Percentiles rank a stretch among this genome's conserved stretches.
Evolutionary conservation across 495 filamentous ascomycete species (phyloP).

Genomic region (Alectoria sarmentosa): DNA sequence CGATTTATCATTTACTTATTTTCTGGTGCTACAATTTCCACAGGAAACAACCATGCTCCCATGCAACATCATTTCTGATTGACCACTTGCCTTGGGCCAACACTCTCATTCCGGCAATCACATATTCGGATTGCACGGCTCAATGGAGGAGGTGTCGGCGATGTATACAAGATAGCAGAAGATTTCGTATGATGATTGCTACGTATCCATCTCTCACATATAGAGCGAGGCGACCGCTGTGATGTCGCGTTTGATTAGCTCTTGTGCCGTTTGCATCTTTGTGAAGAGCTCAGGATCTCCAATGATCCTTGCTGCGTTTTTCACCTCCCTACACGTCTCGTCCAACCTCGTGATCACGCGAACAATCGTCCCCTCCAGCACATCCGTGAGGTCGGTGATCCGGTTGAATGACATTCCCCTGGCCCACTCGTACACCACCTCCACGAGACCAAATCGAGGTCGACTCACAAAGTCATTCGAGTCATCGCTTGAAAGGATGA

Average conservation of each 20-base stretch:
- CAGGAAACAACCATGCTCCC: neutral
- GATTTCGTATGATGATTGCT: neutral
- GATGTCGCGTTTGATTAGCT: slow-evolving; percentile 94
- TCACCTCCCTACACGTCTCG: slow-evolving; percentile 95
- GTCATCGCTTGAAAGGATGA: slow-evolving; percentile 82
- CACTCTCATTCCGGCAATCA: neutral
- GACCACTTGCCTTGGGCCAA: neutral
- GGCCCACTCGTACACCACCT: slow-evolving; percentile 99
- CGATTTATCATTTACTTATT: neutral
- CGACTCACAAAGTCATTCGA: slow-evolving; percentile 83
- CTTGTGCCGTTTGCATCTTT: slow-evolving; percentile 95
- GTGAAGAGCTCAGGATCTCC: slow-evolving; percentile 89
- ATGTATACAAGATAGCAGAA: neutral
- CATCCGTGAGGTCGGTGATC: slow-evolving; percentile 93
- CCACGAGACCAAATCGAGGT: slow-evolving; percentile 85
- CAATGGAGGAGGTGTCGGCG: neutral
- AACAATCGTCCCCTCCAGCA: slow-evolving; percentile 95
- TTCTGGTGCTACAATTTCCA: neutral
- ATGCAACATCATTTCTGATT: neutral
- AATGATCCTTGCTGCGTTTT: slow-evolving; percentile 91
- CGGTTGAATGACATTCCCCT: slow-evolving; percentile 96
- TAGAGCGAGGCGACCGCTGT: slow-evolving; percentile 84
- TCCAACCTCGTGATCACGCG: slow-evolving; percentile 86
- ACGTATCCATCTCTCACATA: slow-evolving; percentile 41
- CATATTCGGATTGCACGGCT: neutral